Conservation (phyloP, 805 yeast genomes). For the Wickerhamomyces tratensis region DNA sequence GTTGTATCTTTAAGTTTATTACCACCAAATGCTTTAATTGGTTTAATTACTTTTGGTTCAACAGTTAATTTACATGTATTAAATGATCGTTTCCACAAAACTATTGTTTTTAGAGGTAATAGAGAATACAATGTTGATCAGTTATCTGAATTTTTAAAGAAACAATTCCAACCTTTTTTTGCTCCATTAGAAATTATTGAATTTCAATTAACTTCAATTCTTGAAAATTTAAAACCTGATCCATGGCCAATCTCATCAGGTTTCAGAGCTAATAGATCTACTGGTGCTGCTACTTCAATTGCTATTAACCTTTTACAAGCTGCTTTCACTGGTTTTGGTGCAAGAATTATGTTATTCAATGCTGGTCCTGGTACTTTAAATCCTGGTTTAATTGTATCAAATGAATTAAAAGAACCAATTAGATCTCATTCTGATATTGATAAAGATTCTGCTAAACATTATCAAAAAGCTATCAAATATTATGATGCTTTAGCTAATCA, state of each 20-base stretch:
- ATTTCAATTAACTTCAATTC: constrained; percentile 66
- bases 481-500: constrained; percentile 68
- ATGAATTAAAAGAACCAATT: constrained; percentile 88
- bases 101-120: constrained; percentile 81
- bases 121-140: constrained; percentile 60
- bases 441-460: constrained; percentile 80
- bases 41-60: constrained; percentile 82
- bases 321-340: constrained; percentile 76
- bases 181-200: constrained; percentile 72
- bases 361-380: constrained; percentile 94
- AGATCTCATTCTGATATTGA: constrained; percentile 97
- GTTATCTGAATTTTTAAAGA: constrained; percentile 47
- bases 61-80: constrained; percentile 87
- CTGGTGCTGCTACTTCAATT: constrained; percentile 86
- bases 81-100: constrained; percentile 56
- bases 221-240: constrained; percentile 70
- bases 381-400: constrained; percentile 91
- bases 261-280: constrained; percentile 80
- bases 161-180: constrained; percentile 48
- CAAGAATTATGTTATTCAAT: constrained; percentile 81
- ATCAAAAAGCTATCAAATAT: constrained; percentile 74
- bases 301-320: constrained; percentile 78
- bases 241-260: constrained; percentile 87
- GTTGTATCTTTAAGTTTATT: constrained; percentile 65
- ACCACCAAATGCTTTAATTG: constrained; percentile 86